These are phyloP conservation scores for Calonectria pseudoreteaudii DNA, from an alignment of 2,329 filamentous ascomycete species.

Conservation along the genomic window DNA sequence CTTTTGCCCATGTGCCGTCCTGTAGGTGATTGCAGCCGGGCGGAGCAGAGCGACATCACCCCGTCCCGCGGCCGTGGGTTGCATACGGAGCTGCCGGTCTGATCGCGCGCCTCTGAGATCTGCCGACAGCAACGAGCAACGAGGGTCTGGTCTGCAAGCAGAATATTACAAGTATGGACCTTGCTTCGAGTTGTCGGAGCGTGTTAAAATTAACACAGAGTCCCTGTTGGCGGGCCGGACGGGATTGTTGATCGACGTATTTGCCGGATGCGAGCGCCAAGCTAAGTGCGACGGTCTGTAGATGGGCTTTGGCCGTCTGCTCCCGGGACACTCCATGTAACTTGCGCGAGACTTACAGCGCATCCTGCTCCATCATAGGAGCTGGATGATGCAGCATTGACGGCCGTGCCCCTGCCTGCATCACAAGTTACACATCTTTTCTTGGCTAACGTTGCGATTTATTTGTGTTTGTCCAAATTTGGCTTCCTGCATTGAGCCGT, in stretches of 20 bases:
- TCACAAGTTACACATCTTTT: neutral
- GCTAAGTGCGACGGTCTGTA: conserved; percentile 23
- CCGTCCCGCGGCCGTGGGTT: neutral
- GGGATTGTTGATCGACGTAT: conserved; percentile 42
- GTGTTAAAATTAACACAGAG: conserved; percentile 24
- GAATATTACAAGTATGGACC: conserved; percentile 2
- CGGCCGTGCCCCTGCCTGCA: conserved; percentile 14
- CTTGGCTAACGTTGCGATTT: conserved; percentile 4
- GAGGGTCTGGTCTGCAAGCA: neutral
- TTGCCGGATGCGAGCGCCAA: conserved; percentile 37
- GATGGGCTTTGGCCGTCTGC: conserved; percentile 12
- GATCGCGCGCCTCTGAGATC: neutral
- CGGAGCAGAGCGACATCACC: neutral
- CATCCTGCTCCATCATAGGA: neutral
- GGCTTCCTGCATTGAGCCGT: conserved; percentile 9
- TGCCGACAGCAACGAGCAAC: neutral
- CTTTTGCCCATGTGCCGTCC: conserved; percentile 2
- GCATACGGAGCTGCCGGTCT: neutral
- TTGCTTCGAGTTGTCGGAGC: neutral
- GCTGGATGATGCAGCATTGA: conserved; percentile 14
- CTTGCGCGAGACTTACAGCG: neutral
- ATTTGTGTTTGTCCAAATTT: conserved; percentile 7
- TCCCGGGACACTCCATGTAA: conserved; percentile 13
- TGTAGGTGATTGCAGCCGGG: conserved; percentile 7
- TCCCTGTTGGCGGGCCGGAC: conserved; percentile 39